Evolutionary conservation across 2,329 filamentous ascomycete species (phyloP).

Genomic region (Venturia pyrina): DNA sequence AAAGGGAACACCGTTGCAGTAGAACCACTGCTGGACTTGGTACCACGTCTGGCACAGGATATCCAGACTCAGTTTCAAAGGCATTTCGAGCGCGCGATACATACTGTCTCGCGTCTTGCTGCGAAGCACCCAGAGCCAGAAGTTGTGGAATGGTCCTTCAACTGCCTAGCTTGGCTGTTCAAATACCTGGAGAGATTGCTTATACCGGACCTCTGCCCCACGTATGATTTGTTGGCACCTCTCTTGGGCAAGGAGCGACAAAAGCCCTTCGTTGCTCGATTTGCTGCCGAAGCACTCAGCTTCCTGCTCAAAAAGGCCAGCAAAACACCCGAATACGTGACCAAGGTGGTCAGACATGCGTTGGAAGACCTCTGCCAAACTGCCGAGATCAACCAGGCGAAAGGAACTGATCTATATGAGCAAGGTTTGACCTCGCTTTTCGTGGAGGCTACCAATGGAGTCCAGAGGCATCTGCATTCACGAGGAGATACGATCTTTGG

Average conservation of each 20-base stretch:
- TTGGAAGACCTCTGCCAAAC: slow-evolving; percentile 55
- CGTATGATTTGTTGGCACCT: slow-evolving; percentile 73
- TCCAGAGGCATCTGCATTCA: slow-evolving; percentile 49
- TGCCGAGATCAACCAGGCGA: slow-evolving; percentile 32
- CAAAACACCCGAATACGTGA: not conserved
- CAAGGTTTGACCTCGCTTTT: slow-evolving; percentile 89
- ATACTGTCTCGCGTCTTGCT: slow-evolving; percentile 67
- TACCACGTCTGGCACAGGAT: slow-evolving; percentile 92
- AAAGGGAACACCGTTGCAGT: slow-evolving; percentile 68
- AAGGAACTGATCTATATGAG: slow-evolving; percentile 60
- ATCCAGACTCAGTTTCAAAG: slow-evolving; percentile 79
- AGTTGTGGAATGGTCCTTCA: slow-evolving; percentile 97
- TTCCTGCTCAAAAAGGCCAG: slow-evolving; percentile 85
- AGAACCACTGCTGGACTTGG: slow-evolving; percentile 77
- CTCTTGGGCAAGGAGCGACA: slow-evolving; percentile 74
- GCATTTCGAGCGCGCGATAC: slow-evolving; percentile 68
- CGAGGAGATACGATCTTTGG: slow-evolving; percentile 44
- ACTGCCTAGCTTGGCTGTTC: slow-evolving; percentile 87
- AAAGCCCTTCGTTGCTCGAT: slow-evolving; percentile 79
- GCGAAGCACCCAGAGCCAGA: slow-evolving; percentile 68
- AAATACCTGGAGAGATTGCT: slow-evolving; percentile 89
- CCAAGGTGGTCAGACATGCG: slow-evolving; percentile 58
- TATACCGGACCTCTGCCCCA: slow-evolving; percentile 73
- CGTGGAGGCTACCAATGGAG: slow-evolving; percentile 63
- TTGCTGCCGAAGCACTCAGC: slow-evolving; percentile 89